Evolutionary conservation across 108 stramenopile genomes (phyloP), one percentile per base, ranked within the genome.

Genomic region (Hondaea fermentalgiana): DNA sequence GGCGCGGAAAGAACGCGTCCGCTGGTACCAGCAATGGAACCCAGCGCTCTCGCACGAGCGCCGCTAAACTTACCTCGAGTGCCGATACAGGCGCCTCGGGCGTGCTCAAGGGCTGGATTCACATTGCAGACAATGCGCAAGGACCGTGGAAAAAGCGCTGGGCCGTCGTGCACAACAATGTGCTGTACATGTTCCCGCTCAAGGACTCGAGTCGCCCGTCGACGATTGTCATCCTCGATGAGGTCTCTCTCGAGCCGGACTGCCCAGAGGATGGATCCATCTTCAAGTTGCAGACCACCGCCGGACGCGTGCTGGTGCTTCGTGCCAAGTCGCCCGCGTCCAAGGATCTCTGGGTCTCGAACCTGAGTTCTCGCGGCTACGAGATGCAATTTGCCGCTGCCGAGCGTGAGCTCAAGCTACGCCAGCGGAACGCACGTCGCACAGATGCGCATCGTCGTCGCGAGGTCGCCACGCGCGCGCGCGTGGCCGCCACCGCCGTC

Each of bases 161-260:
- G 76, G 6, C 76, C 51, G 51, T 83, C 51, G 51, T 83, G n/a
- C 76, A 83, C 49, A 83, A 83, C 45, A 83, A 83, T 23, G 76
- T 83, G 23, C 51, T 83, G 45, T 83, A 83, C 76, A 83, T 83
- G 49, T 83, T 83, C 76, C 76, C 76, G 10, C 45, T 25, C 17
- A 53, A 53, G 49, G 76, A 83, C 0, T 47, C 76, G n/a, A 53
- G 49, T 28, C 76, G 76, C 17, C 76, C 76, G 19, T 53, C 49
- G 19, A 53, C 76, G 12, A 83, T 83, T 28, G 76, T 83, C 51
- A 83, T 83, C 76, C 76, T 83, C 51, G 76, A 83, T 1, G 51
- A 53, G 25, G 76, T 83, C 10, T 21, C 45, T 8, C 76, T 83
- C 12, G 76, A 83, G 76, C 35, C 64, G 25, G 76, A 83, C 5